A percentile compares a stretch with the other conserved stretches of the same genome.
phyloP scores from a whole-genome alignment of 345 rosid species.

The Psidium guajava region DNA sequence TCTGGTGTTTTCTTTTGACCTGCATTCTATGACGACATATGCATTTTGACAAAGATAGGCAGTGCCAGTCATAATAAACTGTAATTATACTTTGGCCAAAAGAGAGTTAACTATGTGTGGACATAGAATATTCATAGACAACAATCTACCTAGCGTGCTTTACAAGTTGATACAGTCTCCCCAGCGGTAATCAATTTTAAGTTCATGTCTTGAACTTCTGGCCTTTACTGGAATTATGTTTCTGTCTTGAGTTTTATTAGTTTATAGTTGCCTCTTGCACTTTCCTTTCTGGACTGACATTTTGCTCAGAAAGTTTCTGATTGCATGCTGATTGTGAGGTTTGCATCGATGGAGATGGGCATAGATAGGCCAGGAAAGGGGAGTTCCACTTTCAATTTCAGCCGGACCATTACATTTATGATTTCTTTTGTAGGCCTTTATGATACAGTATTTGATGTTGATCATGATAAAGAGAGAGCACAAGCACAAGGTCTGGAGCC shows the following conservation, averaged over 20 bases:
- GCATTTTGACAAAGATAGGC: neutral
- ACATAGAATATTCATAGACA: neutral
- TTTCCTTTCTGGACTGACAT: neutral
- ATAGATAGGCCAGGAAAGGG: neutral
- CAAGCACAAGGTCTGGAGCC: constrained; percentile 72
- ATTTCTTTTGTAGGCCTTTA: constrained; percentile 44
- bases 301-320: neutral
- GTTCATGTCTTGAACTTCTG: neutral
- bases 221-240: neutral
- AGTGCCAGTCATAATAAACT: neutral
- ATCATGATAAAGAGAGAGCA: constrained; percentile 79
- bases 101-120: neutral
- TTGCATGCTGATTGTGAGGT: neutral
- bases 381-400: neutral
- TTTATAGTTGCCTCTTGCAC: neutral
- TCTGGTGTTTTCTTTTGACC: neutral
- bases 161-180: neutral
- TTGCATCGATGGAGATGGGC: neutral
- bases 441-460: constrained; percentile 91
- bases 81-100: neutral
- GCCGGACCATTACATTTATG: neutral
- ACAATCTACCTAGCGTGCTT: neutral
- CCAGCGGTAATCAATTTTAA: neutral
- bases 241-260: neutral
- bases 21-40: neutral